A percentile compares a stretch with the other conserved stretches of the same genome.
phyloP scores from a whole-genome alignment of 495 filamentous ascomycete species.

The Aspergillus kassunensis region DNA sequence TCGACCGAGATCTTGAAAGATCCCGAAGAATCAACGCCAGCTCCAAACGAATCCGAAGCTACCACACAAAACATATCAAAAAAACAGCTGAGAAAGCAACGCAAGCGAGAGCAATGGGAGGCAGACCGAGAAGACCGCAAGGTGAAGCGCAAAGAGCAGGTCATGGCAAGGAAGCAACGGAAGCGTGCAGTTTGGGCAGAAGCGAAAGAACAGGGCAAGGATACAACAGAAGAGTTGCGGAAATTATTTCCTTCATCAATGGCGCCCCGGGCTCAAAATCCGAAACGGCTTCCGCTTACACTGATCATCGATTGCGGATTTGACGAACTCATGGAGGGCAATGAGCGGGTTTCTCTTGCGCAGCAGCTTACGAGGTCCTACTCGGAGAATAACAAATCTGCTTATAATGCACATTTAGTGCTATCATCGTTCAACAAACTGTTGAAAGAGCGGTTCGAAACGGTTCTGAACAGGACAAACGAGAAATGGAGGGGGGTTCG shows the following conservation, averaged over 20 bases:
- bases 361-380: constrained; percentile 83
- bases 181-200: constrained; percentile 41
- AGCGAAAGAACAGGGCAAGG: constrained; percentile 25
- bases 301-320: constrained; percentile 90
- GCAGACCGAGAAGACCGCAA: constrained; percentile 65
- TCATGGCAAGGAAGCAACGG: constrained; percentile 57
- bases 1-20: constrained; percentile 1
- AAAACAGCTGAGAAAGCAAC: constrained; percentile 72
- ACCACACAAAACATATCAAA: constrained; percentile 59
- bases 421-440: constrained; percentile 72
- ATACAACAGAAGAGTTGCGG: constrained; percentile 30
- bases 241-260: constrained; percentile 27
- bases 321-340: constrained; percentile 79
- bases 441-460: constrained; percentile 77
- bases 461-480: constrained; percentile 60
- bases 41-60: constrained; percentile 14
- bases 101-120: constrained; percentile 62
- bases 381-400: constrained; percentile 71
- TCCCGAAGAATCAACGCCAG: constrained; percentile 8
- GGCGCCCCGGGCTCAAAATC: constrained; percentile 26
- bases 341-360: constrained; percentile 76
- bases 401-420: constrained; percentile 62
- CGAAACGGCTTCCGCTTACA: constrained; percentile 62
- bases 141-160: constrained; percentile 66
- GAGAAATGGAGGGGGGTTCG: constrained; percentile 72